A percentile compares a stretch with the other conserved stretches of the same genome.
Conservation (phyloP, 176 grass and related monocot species). For the Carex scoparia region DNA sequence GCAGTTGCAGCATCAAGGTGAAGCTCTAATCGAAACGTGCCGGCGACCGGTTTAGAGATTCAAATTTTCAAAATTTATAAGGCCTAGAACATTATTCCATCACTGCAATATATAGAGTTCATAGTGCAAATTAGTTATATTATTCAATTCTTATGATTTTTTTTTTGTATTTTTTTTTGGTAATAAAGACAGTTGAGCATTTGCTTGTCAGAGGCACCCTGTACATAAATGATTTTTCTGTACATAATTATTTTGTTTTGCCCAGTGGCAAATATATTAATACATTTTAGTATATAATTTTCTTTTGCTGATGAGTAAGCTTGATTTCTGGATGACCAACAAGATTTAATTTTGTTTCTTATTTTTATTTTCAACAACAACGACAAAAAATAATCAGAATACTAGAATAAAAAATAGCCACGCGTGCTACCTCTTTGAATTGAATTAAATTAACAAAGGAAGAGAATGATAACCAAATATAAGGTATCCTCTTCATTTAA, state of each 20-base stretch:
- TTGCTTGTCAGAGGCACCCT: neutral
- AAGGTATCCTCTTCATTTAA: slow-evolving; percentile 1
- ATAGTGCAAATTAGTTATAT: neutral
- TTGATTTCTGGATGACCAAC: neutral
- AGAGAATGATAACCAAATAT: neutral
- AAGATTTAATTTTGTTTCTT: neutral
- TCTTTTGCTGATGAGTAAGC: neutral
- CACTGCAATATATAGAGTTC: neutral
- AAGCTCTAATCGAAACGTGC: slow-evolving; percentile 38
- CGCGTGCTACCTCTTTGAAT: neutral
- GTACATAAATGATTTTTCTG: neutral
- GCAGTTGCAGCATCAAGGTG: slow-evolving; percentile 70
- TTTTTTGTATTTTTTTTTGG: neutral
- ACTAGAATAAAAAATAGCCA: neutral
- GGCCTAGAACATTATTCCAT: neutral
- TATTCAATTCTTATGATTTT: neutral
- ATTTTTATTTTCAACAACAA: neutral
- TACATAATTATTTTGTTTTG: neutral
- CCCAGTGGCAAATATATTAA: neutral
- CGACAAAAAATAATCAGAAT: neutral
- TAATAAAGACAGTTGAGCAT: neutral
- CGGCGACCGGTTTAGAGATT: neutral
- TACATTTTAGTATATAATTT: neutral
- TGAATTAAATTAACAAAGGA: neutral
- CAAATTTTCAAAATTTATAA: neutral